phyloP scores from a whole-genome alignment of 305 asterid species.

The Nicotiana rustica region DNA sequence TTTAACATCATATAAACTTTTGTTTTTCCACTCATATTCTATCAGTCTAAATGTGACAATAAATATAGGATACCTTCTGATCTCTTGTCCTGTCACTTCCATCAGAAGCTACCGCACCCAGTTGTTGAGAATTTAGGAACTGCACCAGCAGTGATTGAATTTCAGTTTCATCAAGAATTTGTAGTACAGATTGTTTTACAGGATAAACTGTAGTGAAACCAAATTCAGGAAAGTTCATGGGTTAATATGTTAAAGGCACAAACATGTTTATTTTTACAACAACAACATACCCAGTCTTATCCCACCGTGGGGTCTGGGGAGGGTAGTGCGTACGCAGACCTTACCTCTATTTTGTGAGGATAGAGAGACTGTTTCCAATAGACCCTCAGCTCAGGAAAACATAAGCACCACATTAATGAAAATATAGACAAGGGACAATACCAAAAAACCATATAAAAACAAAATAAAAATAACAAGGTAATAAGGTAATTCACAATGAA shows the following conservation, averaged over 20 bases:
- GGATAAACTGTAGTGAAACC: background rate
- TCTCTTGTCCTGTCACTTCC: slow-evolving; percentile 96
- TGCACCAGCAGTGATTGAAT: slow-evolving; percentile 39
- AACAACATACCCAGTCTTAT: too few relatives aligned
- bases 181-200: background rate
- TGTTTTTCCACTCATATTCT: slow-evolving; percentile 18
- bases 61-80: slow-evolving; percentile 74
- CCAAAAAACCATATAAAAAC: too few relatives aligned
- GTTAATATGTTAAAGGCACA: background rate
- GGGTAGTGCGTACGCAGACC: too few relatives aligned
- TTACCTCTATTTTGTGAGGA: too few relatives aligned
- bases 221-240: background rate
- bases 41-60: background rate
- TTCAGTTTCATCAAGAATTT: slow-evolving; percentile 6
- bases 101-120: slow-evolving; percentile 72
- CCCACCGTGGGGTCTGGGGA: too few relatives aligned
- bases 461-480: too few relatives aligned
- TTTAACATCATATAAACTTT: slow-evolving; percentile 37
- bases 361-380: too few relatives aligned
- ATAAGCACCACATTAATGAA: too few relatives aligned
- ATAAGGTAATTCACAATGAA: too few relatives aligned
- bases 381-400: too few relatives aligned
- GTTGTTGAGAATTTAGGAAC: slow-evolving; percentile 66
- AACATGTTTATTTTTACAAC: slow-evolving; percentile 5
- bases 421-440: too few relatives aligned